phyloP scores from a whole-genome alignment of 805 yeast genomes.

The Saccharomycopsis sp. region DNA sequence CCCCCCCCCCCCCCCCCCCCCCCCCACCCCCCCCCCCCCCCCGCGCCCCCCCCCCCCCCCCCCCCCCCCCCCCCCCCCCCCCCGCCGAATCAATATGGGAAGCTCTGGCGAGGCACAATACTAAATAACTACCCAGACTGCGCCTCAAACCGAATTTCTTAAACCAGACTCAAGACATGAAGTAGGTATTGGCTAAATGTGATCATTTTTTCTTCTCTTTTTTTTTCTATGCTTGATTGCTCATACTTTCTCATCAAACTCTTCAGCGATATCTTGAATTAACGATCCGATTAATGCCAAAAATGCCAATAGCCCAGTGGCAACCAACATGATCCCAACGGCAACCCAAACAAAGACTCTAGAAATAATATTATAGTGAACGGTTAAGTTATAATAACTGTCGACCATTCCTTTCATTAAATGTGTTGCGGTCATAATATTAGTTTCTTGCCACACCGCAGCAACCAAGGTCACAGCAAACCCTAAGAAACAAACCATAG shows the following conservation, averaged over 20 bases:
- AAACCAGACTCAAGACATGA: too few species aligned
- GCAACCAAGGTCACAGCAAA: slow-evolving; percentile 22
- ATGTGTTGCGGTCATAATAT: slow-evolving; percentile 20
- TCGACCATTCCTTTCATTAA: slow-evolving; percentile 15
- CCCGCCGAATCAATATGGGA: too few species aligned
- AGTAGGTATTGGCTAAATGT: neutral
- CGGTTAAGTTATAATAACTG: slow-evolving; percentile 16
- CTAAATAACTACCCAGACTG: too few species aligned
- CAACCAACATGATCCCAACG: slow-evolving; percentile 19
- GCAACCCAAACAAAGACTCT: slow-evolving; percentile 22
- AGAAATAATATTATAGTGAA: slow-evolving; percentile 15
- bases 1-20: too few species aligned
- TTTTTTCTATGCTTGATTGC: neutral
- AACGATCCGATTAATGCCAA: slow-evolving; percentile 19
- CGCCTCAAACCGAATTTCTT: too few species aligned
- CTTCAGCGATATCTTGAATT: slow-evolving; percentile 16
- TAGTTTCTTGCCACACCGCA: slow-evolving; percentile 23
- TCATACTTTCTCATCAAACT: slow-evolving; percentile 17
- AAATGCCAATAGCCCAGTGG: slow-evolving; percentile 17
- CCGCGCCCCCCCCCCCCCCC: too few species aligned
- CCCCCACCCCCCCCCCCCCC: too few species aligned
- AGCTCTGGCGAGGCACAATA: too few species aligned
- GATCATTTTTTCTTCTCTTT: neutral
- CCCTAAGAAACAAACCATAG: slow-evolving; percentile 20
- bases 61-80: too few species aligned